These are phyloP conservation scores for Fusarium metavorans DNA, from an alignment of 2,329 filamentous ascomycete genomes.

Conservation along the genomic window DNA sequence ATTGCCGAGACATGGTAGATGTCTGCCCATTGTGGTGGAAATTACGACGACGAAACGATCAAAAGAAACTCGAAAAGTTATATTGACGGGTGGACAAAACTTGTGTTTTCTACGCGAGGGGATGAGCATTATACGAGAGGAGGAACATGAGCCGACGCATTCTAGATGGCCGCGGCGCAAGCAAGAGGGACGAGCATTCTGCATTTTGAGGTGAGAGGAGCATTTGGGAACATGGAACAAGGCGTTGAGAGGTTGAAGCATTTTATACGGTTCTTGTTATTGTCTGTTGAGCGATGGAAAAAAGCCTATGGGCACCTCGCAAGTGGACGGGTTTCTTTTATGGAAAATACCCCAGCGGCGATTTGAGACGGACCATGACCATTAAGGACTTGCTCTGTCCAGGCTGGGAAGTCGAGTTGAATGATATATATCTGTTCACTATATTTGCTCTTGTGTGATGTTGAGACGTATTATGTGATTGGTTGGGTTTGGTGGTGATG, in stretches of 20 bases:
- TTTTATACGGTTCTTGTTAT: neutral
- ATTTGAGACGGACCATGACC: slow-evolving; percentile 13
- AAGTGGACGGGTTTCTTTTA: slow-evolving; percentile 23
- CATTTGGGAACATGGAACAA: slow-evolving; percentile 29
- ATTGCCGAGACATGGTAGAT: slow-evolving; percentile 83
- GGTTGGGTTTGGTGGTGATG: neutral
- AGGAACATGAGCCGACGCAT: slow-evolving; percentile 24
- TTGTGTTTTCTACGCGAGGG: slow-evolving; percentile 1
- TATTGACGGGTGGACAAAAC: neutral
- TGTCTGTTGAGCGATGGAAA: neutral
- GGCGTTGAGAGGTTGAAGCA: slow-evolving; percentile 31
- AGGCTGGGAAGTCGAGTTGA: slow-evolving; percentile 5
- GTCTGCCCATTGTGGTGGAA: neutral
- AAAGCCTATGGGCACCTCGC: neutral
- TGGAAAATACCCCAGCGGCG: slow-evolving; percentile 24
- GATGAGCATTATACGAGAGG: slow-evolving; percentile 7
- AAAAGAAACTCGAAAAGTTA: neutral
- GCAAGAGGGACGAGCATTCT: slow-evolving; percentile 27
- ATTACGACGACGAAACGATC: neutral
- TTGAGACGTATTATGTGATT: neutral
- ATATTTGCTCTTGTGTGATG: neutral
- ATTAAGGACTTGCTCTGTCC: slow-evolving; percentile 19
- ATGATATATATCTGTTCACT: slow-evolving; percentile 3
- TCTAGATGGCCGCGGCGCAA: slow-evolving; percentile 38
- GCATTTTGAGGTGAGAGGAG: slow-evolving; percentile 25